These are phyloP conservation scores for Penicillium herquei DNA, from an alignment of 495 filamentous ascomycete species.

Conservation along the genomic window DNA sequence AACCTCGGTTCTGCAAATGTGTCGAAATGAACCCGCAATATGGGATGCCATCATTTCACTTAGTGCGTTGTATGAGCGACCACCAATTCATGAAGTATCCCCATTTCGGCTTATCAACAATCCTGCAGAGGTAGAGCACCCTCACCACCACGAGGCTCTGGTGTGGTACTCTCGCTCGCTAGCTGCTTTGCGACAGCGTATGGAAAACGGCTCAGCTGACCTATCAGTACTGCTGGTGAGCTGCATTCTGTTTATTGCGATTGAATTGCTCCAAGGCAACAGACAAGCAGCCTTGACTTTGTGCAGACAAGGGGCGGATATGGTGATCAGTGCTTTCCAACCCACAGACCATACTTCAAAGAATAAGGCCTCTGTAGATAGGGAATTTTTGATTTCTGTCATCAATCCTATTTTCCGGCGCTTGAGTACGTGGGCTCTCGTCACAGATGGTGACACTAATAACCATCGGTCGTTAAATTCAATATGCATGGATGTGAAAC, in stretches of 20 bases:
- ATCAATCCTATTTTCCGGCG: constrained; percentile 19
- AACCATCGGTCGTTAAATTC: constrained; percentile 2
- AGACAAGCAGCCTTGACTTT: constrained; percentile 40
- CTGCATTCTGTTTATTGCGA: constrained; percentile 54
- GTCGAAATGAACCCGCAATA: constrained; percentile 20
- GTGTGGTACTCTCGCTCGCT: constrained; percentile 48
- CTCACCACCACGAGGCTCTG: constrained; percentile 18
- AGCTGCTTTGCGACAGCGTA: constrained; percentile 31
- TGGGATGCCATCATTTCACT: constrained; percentile 28
- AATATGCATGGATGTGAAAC: neutral
- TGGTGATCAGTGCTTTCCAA: constrained; percentile 11
- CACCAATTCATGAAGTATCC: constrained; percentile 16
- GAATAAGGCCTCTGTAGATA: neutral
- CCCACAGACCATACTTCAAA: neutral
- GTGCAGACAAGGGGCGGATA: constrained; percentile 35
- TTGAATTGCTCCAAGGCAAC: constrained; percentile 52
- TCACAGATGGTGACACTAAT: constrained; percentile 1
- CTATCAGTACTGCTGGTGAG: constrained; percentile 43
- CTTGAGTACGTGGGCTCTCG: constrained; percentile 11
- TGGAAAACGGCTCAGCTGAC: constrained; percentile 27
- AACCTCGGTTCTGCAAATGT: constrained; percentile 18
- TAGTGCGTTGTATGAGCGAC: constrained; percentile 20
- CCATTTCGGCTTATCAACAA: constrained; percentile 15
- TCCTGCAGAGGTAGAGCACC: constrained; percentile 12
- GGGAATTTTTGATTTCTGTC: constrained; percentile 4